Conservation (phyloP, 192 early-diverging fungal species). For the Coemansia sp. region DNA sequence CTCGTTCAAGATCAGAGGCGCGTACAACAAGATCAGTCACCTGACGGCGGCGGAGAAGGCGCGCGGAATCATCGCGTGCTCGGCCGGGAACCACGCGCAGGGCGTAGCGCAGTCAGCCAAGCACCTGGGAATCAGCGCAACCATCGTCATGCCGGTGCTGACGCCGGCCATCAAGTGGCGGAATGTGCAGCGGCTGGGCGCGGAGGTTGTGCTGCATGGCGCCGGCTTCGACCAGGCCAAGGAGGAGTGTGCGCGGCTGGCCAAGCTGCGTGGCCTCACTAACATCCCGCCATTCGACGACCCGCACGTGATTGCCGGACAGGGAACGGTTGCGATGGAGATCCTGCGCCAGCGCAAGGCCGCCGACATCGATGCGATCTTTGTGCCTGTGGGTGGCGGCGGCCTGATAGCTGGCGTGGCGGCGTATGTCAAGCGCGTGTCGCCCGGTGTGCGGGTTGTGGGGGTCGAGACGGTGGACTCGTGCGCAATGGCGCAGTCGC, state of each 20-base stretch:
- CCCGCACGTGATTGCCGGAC: slow-evolving; percentile 98
- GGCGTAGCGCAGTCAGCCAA: slow-evolving; percentile 93
- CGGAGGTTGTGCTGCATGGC: slow-evolving; percentile 85
- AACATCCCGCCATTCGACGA: slow-evolving; percentile 99
- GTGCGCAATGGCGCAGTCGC: slow-evolving; percentile 81
- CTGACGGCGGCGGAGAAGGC: slow-evolving; percentile 74
- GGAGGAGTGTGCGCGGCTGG: slow-evolving; percentile 75
- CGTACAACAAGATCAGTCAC: slow-evolving; percentile 91
- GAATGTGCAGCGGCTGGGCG: slow-evolving; percentile 90
- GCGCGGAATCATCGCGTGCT: slow-evolving; percentile 93
- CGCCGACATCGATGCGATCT: slow-evolving; percentile 82
- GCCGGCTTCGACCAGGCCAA: slow-evolving; percentile 97
- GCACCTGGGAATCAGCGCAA: slow-evolving; percentile 88
- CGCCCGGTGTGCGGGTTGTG: slow-evolving; percentile 85
- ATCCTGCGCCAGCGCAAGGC: slow-evolving; percentile 63
- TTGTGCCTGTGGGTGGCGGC: slow-evolving; percentile 91
- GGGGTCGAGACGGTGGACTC: slow-evolving; percentile 93
- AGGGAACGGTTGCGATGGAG: slow-evolving; percentile 95
- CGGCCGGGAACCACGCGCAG: slow-evolving; percentile 98
- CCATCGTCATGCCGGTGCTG: slow-evolving; percentile 94
- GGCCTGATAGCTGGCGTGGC: slow-evolving; percentile 92
- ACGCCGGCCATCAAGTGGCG: slow-evolving; percentile 84
- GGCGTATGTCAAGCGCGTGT: slow-evolving; percentile 89
- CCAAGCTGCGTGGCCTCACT: slow-evolving; percentile 68
- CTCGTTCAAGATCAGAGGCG: slow-evolving; percentile 97